Conservation (phyloP, 78 protist genomes). For the Paratrimastix pyriformis region DNA sequence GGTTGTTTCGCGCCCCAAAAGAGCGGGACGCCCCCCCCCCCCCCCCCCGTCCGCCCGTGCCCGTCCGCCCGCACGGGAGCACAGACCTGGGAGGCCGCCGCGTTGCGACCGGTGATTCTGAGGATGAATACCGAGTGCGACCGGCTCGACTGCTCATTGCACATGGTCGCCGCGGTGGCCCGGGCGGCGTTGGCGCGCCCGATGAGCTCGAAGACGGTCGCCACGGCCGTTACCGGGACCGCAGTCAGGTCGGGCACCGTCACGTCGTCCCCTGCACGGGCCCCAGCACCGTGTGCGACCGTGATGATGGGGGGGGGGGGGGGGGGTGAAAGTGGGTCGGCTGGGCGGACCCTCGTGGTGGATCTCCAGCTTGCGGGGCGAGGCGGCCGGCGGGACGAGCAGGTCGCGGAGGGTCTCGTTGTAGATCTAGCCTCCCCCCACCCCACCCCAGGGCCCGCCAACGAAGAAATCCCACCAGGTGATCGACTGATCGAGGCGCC, state of each 20-base stretch:
- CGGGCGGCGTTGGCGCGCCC: not conserved
- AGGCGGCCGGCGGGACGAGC: not conserved
- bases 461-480: too few species aligned
- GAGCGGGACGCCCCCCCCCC: too few species aligned
- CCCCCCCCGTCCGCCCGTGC: too few species aligned
- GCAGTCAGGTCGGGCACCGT: not conserved
- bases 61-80: too few species aligned
- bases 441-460: too few species aligned
- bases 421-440: conserved; percentile 2
- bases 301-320: not conserved
- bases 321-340: not conserved
- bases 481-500: not conserved
- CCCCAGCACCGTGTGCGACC: not conserved
- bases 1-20: too few species aligned
- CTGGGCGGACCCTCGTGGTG: not conserved
- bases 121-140: conserved; percentile 52
- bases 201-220: not conserved
- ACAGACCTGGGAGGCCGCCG: not conserved
- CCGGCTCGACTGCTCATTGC: conserved; percentile 52
- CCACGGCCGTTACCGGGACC: not conserved
- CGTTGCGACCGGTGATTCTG: conserved; percentile 21
- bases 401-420: conserved; percentile 28
- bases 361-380: conserved; percentile 14
- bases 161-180: not conserved
- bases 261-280: not conserved